These are phyloP conservation scores for Penicillium capsulatum DNA, from an alignment of 2,329 filamentous ascomycete genomes.

Conservation along the genomic window DNA sequence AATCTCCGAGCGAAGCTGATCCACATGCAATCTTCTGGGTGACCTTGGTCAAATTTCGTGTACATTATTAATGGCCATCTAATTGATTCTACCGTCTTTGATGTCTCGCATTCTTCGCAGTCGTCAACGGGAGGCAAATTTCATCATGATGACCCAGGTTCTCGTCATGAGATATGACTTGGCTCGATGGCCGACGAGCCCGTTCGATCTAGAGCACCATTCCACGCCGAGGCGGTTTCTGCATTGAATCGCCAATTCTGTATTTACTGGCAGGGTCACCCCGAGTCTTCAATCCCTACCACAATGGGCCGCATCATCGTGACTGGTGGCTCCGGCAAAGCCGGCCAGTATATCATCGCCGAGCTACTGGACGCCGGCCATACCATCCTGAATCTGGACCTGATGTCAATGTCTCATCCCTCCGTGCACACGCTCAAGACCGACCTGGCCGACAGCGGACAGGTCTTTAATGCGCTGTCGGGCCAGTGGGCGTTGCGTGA, in stretches of 20 bases:
- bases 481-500: conserved; percentile 53
- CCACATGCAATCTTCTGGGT: no score
- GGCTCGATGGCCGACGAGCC: neutral
- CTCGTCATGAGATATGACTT: neutral
- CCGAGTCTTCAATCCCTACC: conserved; percentile 33
- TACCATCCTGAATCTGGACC: conserved; percentile 53
- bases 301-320: conserved; percentile 50
- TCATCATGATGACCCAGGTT: conserved; percentile 19
- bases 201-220: neutral
- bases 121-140: conserved; percentile 6
- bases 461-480: conserved; percentile 55
- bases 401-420: conserved; percentile 41
- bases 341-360: conserved; percentile 52
- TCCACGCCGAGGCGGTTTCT: neutral
- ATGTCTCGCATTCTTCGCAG: no score
- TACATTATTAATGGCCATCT: no score
- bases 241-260: neutral
- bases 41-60: no score
- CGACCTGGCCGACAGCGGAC: conserved; percentile 54
- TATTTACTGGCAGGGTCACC: conserved; percentile 1
- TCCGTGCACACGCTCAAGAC: conserved; percentile 52
- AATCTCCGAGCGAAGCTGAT: conserved; percentile 19
- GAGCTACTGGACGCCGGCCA: conserved; percentile 51
- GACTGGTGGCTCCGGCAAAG: conserved; percentile 55
- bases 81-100: no score